Evolutionary conservation across 2,329 filamentous ascomycete genomes (phyloP).

Genomic region (Aspergillus sp.): DNA sequence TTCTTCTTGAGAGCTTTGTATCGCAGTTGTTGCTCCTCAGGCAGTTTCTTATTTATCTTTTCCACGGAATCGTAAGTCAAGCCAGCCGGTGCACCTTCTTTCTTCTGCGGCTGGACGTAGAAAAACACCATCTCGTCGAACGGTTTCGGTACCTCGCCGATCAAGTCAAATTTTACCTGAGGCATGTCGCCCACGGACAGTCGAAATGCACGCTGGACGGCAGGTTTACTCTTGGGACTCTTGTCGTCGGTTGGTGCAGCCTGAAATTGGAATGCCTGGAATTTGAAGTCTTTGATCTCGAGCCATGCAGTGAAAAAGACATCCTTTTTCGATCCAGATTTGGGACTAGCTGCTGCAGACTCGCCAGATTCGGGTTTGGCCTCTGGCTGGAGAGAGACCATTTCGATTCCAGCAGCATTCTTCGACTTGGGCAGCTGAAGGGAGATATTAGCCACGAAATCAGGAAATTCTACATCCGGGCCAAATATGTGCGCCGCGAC

Average conservation of each 20-base stretch:
- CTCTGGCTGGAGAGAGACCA: no score
- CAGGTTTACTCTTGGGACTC: no score
- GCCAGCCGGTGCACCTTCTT: neutral
- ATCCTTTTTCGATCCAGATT: no score
- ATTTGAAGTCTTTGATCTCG: neutral
- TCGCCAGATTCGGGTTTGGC: no score
- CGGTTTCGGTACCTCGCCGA: conserved; percentile 6
- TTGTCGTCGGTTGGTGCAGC: no score
- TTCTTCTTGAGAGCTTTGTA: neutral
- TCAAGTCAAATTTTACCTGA: no score
- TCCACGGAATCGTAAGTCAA: conserved; percentile 3
- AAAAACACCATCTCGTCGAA: conserved; percentile 9
- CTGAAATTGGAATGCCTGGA: neutral
- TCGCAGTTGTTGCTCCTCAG: conserved; percentile 3
- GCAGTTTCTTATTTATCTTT: conserved; percentile 2
- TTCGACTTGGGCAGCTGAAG: neutral
- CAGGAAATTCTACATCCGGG: neutral
- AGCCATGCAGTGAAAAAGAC: neutral
- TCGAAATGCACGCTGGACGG: neutral
- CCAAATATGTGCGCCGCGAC: neutral
- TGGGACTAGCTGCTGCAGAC: no score
- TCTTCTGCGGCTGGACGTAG: neutral
- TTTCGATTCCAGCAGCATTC: no score
- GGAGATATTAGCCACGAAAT: neutral
- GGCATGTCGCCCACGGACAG: neutral